These are phyloP conservation scores for Rheum nobile DNA, from an alignment of 148 eudicot genomes.

Conservation along the genomic window DNA sequence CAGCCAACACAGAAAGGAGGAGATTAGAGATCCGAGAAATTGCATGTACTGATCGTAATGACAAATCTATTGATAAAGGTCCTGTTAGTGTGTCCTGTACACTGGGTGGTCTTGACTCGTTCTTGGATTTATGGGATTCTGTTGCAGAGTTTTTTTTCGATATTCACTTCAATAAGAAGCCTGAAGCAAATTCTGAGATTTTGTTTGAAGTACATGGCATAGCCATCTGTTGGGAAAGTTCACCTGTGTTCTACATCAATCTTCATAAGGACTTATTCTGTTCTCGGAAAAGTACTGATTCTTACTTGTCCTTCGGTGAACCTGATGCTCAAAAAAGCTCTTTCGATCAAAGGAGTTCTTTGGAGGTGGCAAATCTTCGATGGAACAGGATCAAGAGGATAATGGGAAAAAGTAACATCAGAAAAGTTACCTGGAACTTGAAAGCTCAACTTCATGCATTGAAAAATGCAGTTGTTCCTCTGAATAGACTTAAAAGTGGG, in stretches of 20 bases:
- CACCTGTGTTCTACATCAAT: constrained; percentile 77
- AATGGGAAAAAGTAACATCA: constrained; percentile 41
- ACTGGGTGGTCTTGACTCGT: constrained; percentile 59
- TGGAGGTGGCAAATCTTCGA: constrained; percentile 40
- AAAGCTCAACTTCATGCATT: constrained; percentile 75
- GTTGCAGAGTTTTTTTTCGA: constrained; percentile 62
- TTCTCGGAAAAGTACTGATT: constrained; percentile 19
- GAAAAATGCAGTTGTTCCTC: constrained; percentile 57
- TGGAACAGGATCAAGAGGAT: constrained; percentile 61
- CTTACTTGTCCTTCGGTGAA: constrained; percentile 12
- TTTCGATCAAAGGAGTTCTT: constrained; percentile 20
- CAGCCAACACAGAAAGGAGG: constrained; percentile 12
- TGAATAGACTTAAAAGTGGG: constrained; percentile 46
- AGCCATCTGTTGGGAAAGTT: constrained; percentile 83
- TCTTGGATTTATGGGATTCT: constrained; percentile 78
- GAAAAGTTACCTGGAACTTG: constrained; percentile 75
- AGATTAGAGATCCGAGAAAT: constrained; percentile 15
- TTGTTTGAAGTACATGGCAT: constrained; percentile 79
- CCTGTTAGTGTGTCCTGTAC: constrained; percentile 50
- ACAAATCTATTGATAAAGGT: constrained; percentile 36
- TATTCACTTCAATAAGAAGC: constrained; percentile 66
- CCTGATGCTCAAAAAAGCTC: constrained; percentile 20
- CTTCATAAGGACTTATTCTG: constrained; percentile 65
- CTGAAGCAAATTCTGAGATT: constrained; percentile 37
- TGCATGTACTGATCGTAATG: constrained; percentile 13